Conservation (phyloP, 345 rosid species). For the Eucalyptus erythrocorys region DNA sequence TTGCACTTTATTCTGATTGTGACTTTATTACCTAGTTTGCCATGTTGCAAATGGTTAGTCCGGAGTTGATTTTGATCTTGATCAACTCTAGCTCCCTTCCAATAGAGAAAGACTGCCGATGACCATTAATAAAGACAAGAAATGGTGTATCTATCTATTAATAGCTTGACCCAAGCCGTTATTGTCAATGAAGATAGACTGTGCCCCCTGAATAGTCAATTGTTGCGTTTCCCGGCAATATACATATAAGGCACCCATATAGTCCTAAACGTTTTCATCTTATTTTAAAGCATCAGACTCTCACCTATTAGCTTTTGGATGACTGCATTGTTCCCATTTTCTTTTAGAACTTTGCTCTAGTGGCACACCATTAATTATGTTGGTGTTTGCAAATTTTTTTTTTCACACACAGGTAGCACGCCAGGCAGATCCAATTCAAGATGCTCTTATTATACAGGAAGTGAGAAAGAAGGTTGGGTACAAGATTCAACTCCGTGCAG, state of each 20-base stretch:
- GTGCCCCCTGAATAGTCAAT: background rate
- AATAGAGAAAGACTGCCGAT: background rate
- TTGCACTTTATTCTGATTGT: background rate
- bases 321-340: background rate
- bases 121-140: background rate
- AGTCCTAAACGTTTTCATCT: background rate
- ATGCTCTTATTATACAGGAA: conserved; percentile 72
- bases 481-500: conserved; percentile 70
- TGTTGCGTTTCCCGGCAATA: background rate
- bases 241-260: background rate
- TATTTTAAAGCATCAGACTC: background rate
- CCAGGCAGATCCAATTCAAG: conserved; percentile 49
- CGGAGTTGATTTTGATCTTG: background rate
- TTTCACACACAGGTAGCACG: conserved; percentile 67
- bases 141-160: background rate
- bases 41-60: background rate
- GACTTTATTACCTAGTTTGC: background rate
- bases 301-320: background rate
- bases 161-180: background rate
- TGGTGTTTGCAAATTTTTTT: background rate
- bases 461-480: conserved; percentile 63
- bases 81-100: background rate
- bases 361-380: background rate
- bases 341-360: background rate
- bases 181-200: background rate